Evolutionary conservation across 2,329 filamentous ascomycete species (phyloP).

Genomic region (Cryphonectria carpinicola): DNA sequence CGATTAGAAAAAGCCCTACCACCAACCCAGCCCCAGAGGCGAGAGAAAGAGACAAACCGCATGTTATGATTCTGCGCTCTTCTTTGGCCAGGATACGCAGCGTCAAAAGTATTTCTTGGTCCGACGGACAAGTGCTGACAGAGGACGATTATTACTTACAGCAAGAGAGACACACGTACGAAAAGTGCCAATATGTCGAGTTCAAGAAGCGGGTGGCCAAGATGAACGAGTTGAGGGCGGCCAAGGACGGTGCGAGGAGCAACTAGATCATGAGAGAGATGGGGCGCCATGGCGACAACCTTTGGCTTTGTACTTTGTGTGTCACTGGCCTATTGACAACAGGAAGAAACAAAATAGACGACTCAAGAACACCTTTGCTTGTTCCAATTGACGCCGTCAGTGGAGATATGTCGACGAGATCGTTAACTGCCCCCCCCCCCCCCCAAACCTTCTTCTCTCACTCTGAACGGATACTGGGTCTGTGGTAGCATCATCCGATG

Average conservation of each 20-base stretch:
- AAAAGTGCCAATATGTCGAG: conserved; percentile 98
- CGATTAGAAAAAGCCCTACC: conserved; percentile 37
- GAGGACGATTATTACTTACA: conserved; percentile 44
- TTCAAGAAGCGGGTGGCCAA: conserved; percentile 98
- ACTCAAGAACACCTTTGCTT: neutral
- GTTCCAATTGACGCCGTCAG: neutral
- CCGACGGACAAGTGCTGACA: conserved; percentile 14
- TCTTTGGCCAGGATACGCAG: neutral
- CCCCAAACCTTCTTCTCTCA: too few species aligned
- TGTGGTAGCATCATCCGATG: neutral
- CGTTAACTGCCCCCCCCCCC: too few species aligned
- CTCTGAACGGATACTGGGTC: neutral
- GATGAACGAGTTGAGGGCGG: conserved; percentile 93
- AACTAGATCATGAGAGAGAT: conserved; percentile 57
- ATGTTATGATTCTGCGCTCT: neutral
- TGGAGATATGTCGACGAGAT: neutral
- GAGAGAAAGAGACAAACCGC: neutral
- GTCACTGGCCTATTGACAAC: conserved; percentile 13
- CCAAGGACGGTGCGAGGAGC: conserved; percentile 82
- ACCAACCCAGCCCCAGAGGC: neutral
- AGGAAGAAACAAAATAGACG: conserved; percentile 13
- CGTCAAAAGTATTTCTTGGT: neutral
- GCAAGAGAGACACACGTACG: conserved; percentile 96
- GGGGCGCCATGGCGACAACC: neutral
- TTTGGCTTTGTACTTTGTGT: conserved; percentile 32